Evolutionary conservation across 1,284 basidiomycete genomes (phyloP).

Genomic region (Puccinia polysora): DNA sequence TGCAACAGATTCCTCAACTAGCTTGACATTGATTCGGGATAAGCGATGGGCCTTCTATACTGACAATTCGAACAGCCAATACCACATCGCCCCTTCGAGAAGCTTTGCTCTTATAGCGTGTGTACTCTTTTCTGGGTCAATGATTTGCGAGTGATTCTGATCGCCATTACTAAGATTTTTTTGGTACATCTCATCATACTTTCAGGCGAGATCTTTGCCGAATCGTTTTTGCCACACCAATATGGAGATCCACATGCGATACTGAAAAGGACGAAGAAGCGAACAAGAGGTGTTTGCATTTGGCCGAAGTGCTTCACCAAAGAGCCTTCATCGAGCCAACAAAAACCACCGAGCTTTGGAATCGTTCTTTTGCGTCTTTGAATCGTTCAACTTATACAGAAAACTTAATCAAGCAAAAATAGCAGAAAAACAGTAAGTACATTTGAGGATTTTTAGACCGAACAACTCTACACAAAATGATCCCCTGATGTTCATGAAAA

Average conservation of each 20-base stretch:
- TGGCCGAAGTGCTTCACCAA: constrained; percentile 18
- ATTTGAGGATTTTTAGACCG: too few species aligned
- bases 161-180: background rate
- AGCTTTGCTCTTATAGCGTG: constrained; percentile 31
- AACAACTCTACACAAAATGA: too few species aligned
- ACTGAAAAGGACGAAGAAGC: constrained; percentile 19
- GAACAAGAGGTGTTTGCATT: constrained; percentile 9
- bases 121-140: background rate
- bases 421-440: too few species aligned
- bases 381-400: constrained; percentile 17
- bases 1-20: constrained; percentile 17
- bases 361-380: constrained; percentile 23
- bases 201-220: constrained; percentile 30
- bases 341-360: constrained; percentile 30
- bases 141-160: background rate
- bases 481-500: too few species aligned
- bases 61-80: constrained; percentile 22
- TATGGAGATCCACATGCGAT: constrained; percentile 15
- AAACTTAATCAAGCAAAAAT: too few species aligned
- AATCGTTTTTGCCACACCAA: constrained; percentile 22
- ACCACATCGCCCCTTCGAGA: constrained; percentile 16
- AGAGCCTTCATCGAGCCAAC: constrained; percentile 30
- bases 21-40: constrained; percentile 20
- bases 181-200: background rate
- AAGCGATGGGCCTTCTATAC: constrained; percentile 34